These are phyloP conservation scores for Penicillium sp. DNA, from an alignment of 2,329 filamentous ascomycete genomes.

Conservation along the genomic window DNA sequence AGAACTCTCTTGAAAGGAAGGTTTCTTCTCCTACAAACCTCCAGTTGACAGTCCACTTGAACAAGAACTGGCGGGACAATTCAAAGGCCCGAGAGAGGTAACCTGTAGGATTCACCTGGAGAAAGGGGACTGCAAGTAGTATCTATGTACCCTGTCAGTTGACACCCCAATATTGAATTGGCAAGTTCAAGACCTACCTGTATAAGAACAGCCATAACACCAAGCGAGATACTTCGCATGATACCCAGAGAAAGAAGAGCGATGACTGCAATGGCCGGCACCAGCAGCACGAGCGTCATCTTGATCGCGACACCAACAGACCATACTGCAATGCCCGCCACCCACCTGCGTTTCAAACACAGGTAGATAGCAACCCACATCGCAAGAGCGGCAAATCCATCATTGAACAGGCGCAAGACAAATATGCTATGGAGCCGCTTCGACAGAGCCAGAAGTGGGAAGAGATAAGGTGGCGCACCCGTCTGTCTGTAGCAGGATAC, in stretches of 20 bases:
- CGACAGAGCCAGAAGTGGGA: slow-evolving; percentile 81
- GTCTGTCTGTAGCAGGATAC: slow-evolving; percentile 71
- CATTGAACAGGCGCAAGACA: slow-evolving; percentile 90
- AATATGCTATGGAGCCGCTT: slow-evolving; percentile 95
- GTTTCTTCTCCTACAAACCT: slow-evolving; percentile 82
- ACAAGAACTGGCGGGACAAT: slow-evolving; percentile 85
- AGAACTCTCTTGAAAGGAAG: slow-evolving; percentile 74
- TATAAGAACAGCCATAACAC: slow-evolving; percentile 72
- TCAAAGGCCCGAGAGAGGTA: slow-evolving; percentile 88
- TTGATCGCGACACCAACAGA: slow-evolving; percentile 85
- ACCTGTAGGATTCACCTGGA: slow-evolving; percentile 61
- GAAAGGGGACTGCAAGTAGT: slow-evolving; percentile 67
- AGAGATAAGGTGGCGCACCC: slow-evolving; percentile 73
- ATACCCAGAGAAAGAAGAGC: slow-evolving; percentile 74
- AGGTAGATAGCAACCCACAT: slow-evolving; percentile 79
- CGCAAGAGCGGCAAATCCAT: slow-evolving; percentile 82
- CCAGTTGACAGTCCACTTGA: slow-evolving; percentile 99
- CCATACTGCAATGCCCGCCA: slow-evolving; percentile 70
- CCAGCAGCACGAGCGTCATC: slow-evolving; percentile 83
- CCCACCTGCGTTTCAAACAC: slow-evolving; percentile 75
- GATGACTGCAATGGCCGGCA: slow-evolving; percentile 78
- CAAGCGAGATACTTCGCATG: slow-evolving; percentile 65
- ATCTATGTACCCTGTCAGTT: slow-evolving; percentile 40
- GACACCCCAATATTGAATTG: background rate
- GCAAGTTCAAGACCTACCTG: slow-evolving; percentile 59